Base-by-base conservation (phyloP, 768 basidiomycete genomes). In the Lactarius deliciosus region DNA sequence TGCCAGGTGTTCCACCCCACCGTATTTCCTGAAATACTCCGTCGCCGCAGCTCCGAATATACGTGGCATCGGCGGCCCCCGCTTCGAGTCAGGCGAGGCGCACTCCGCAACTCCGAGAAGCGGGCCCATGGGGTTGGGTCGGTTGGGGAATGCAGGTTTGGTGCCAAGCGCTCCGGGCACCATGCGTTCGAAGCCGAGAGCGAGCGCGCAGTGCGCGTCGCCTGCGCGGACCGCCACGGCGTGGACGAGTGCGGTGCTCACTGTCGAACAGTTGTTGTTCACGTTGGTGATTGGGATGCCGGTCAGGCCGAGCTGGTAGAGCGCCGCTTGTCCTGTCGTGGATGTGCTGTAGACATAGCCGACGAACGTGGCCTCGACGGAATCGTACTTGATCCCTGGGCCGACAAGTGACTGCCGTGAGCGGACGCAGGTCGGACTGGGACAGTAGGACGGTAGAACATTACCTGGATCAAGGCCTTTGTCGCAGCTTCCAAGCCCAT, bases 171-270 rank as follows among this genome's bases (percentile, higher is more conserved):
- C 88, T 36, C 91, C 91, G 5, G 87, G 86, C 22, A 82, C 80
- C 90, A 93, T 93, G 40, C 90, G 87, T 75, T 94, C 93, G 70
- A 94, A 94, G 13, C 93, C 92, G 1, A 94, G 84, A 0, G 93
- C 92, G 30, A 95, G 79, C 1, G 88, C 84, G 73, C 92, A 93
- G 63, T 90, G 87, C 2, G 80, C 85, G 64, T 87, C 81, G 16
- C 88, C 89, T 47, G 82, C 83, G 74, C 87, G 90, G 53, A 94
- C 85, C 28, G 82, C 86, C 69, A 88, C 88, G 8, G 89, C 90
- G 56, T 89, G 83, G 75, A 83, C 91, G 25, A 94, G 80, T 5
- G 93, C 91, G 0, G 89, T 82, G 59, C 88, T 89, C 5, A 91
- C 92, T 0, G 92, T 92, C 4, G 91, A 88, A 72, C 92, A 93